Evolutionary conservation across 306 rosid species (phyloP).

Genomic region (Senna siamea): DNA sequence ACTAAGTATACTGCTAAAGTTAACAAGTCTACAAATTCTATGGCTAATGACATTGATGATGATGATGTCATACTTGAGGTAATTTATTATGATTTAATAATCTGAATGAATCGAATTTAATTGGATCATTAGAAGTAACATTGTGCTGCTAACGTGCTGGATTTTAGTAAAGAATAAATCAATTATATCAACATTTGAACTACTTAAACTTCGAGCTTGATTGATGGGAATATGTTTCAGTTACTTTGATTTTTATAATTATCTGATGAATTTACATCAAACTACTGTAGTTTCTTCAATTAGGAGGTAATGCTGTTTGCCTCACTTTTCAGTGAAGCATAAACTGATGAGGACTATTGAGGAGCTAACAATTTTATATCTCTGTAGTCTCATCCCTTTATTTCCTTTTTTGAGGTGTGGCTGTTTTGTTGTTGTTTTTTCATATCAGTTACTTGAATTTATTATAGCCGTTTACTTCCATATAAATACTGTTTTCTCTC

Average conservation of each 20-base stretch:
- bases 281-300: conserved; percentile 10
- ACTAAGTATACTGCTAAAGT: conserved; percentile 43
- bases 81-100: conserved; percentile 36
- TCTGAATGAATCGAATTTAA: conserved; percentile 32
- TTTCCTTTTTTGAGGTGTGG: conserved; percentile 9
- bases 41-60: conserved; percentile 51
- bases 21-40: conserved; percentile 41
- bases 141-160: conserved; percentile 21
- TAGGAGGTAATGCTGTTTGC: conserved; percentile 28
- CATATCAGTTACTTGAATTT: conserved; percentile 15
- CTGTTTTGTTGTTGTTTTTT: conserved; percentile 16
- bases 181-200: conserved; percentile 23
- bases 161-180: conserved; percentile 4
- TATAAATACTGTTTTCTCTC: conserved; percentile 33
- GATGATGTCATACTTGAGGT: conserved; percentile 81
- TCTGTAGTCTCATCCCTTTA: conserved; percentile 22
- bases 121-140: conserved; percentile 15
- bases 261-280: conserved; percentile 16
- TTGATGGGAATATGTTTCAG: conserved; percentile 2
- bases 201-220: conserved; percentile 14
- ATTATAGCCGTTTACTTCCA: conserved; percentile 24
- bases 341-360: background rate
- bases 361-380: conserved; percentile 11
- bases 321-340: conserved; percentile 29
- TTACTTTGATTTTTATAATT: conserved; percentile 22